These are phyloP conservation scores for Penicillium odoratum DNA, from an alignment of 495 filamentous ascomycete genomes.

Conservation along the genomic window DNA sequence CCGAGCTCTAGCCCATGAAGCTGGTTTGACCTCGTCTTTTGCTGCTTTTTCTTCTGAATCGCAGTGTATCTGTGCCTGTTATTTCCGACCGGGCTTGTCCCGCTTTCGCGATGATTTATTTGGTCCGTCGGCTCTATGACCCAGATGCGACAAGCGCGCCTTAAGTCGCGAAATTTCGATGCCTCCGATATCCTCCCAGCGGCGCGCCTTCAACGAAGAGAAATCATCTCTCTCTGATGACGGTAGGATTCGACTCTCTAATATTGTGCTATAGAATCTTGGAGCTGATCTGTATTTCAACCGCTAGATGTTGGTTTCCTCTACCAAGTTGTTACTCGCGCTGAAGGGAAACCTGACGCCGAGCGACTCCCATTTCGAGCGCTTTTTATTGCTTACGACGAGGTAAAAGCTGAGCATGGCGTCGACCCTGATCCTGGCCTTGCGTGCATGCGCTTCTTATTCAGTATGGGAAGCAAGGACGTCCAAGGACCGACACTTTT, in stretches of 20 bases:
- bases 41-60: conserved; percentile 11
- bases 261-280: not conserved
- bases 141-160: conserved; percentile 52
- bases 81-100: conserved; percentile 5
- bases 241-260: conserved; percentile 40
- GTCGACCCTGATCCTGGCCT: conserved; percentile 69
- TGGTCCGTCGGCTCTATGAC: conserved; percentile 50
- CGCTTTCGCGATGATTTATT: conserved; percentile 46
- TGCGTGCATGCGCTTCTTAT: conserved; percentile 72
- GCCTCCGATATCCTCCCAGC: conserved; percentile 55
- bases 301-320: conserved; percentile 72
- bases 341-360: conserved; percentile 63
- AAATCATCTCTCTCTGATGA: conserved; percentile 60
- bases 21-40: conserved; percentile 1
- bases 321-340: conserved; percentile 71
- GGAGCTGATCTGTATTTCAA: conserved; percentile 13
- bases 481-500: conserved; percentile 51
- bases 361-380: conserved; percentile 71
- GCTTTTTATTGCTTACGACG: conserved; percentile 77
- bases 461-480: conserved; percentile 70
- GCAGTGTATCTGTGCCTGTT: conserved; percentile 23
- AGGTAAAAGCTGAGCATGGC: conserved; percentile 64
- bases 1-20: conserved; percentile 7
- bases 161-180: conserved; percentile 58
- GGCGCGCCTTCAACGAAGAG: conserved; percentile 51